Conservation (phyloP, 2,329 filamentous ascomycete species). For the Alternaria infectoria region DNA sequence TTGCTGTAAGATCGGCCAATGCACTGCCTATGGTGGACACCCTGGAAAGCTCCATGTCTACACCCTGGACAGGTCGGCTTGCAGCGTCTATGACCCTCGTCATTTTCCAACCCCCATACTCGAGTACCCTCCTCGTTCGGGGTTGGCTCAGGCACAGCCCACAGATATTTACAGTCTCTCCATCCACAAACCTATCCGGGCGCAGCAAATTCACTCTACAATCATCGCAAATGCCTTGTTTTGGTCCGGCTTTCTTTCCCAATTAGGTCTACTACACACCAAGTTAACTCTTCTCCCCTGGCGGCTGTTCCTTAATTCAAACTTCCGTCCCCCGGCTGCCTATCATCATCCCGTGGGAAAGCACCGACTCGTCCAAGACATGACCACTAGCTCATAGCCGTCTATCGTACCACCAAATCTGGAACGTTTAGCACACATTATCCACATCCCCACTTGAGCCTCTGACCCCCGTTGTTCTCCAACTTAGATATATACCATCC, state of each 20-base stretch:
- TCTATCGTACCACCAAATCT: slow-evolving; percentile 43
- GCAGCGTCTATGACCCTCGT: slow-evolving; percentile 36
- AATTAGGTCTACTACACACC: slow-evolving; percentile 33
- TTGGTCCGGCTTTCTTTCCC: slow-evolving; percentile 43
- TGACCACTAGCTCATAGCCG: slow-evolving; percentile 39
- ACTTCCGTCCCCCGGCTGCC: slow-evolving; percentile 35
- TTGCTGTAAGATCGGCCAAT: slow-evolving; percentile 29
- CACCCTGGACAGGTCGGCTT: slow-evolving; percentile 37
- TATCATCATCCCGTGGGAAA: slow-evolving; percentile 36
- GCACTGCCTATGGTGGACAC: slow-evolving; percentile 36
- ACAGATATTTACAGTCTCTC: slow-evolving; percentile 46
- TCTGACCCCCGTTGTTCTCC: slow-evolving; percentile 34
- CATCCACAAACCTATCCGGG: slow-evolving; percentile 34
- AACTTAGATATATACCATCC: slow-evolving; percentile 42
- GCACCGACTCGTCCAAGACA: slow-evolving; percentile 36
- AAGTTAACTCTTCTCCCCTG: slow-evolving; percentile 33
- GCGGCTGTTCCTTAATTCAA: slow-evolving; percentile 38
- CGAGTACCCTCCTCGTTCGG: slow-evolving; percentile 27
- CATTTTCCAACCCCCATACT: slow-evolving; percentile 19
- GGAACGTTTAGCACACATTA: slow-evolving; percentile 34
- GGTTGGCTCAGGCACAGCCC: slow-evolving; percentile 48
- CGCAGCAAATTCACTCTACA: slow-evolving; percentile 40
- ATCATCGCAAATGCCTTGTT: slow-evolving; percentile 40
- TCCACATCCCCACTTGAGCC: slow-evolving; percentile 40
- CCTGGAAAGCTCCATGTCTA: slow-evolving; percentile 26